Evolutionary conservation across 1,139 yeast genomes (phyloP).

Genomic region (Kodamaea derodonti): DNA sequence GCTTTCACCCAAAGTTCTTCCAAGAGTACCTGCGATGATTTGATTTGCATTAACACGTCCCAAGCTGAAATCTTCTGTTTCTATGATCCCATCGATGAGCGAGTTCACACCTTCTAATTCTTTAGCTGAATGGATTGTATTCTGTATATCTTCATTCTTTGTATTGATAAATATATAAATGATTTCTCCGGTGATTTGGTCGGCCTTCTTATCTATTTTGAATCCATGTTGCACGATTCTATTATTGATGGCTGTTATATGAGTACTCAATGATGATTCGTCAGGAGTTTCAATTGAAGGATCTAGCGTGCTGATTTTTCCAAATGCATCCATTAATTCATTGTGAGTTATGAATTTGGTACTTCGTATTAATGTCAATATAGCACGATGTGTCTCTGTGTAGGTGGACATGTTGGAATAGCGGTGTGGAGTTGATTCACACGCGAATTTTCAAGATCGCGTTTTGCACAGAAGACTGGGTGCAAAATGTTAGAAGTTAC

Average conservation of each 20-base stretch:
- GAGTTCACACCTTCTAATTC: constrained; percentile 49
- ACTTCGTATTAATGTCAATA: constrained; percentile 44
- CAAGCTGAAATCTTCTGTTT: constrained; percentile 24
- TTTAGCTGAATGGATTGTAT: constrained; percentile 40
- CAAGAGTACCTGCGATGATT: constrained; percentile 18
- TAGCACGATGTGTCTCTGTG: constrained; percentile 35
- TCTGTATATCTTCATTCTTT: constrained; percentile 33
- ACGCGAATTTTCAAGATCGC: too few relatives aligned
- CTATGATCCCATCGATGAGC: constrained; percentile 44
- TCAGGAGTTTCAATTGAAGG: constrained; percentile 4
- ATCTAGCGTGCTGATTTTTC: constrained; percentile 11
- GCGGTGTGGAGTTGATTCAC: too few relatives aligned
- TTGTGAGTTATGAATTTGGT: constrained; percentile 16
- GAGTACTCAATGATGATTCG: constrained; percentile 17
- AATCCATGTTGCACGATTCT: constrained; percentile 40
- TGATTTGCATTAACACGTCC: constrained; percentile 29
- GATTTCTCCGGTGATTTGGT: constrained; percentile 33
- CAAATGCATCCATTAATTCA: constrained; percentile 12
- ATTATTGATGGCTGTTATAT: constrained; percentile 36
- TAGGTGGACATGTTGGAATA: too few relatives aligned
- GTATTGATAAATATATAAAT: constrained; percentile 43
- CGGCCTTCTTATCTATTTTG: constrained; percentile 37
- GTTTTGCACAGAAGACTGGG: too few relatives aligned
- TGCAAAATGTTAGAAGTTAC: too few relatives aligned
- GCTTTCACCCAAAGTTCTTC: constrained; percentile 29